Percentiles rank a stretch among this genome's conserved stretches.
These are phyloP conservation scores for Floccularia luteovirens DNA, from an alignment of 768 basidiomycete genomes.

Conservation along the genomic window DNA sequence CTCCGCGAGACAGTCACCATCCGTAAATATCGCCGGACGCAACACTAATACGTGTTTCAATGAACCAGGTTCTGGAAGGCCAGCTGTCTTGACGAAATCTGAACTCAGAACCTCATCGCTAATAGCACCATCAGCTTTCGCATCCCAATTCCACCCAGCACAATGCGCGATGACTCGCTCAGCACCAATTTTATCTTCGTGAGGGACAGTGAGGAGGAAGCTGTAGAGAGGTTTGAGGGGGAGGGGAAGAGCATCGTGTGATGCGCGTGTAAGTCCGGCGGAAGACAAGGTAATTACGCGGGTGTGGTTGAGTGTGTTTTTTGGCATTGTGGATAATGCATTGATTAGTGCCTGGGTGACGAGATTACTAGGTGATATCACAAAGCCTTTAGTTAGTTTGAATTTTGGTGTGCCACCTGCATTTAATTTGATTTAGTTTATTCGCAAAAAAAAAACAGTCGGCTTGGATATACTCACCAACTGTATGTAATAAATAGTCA, in stretches of 20 bases:
- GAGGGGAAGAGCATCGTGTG: constrained; percentile 36
- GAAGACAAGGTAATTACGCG: constrained; percentile 46
- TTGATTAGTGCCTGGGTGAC: constrained; percentile 49
- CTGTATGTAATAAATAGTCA: constrained; percentile 52
- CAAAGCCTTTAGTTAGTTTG: constrained; percentile 34
- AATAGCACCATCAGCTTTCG: constrained; percentile 24
- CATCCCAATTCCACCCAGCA: constrained; percentile 42
- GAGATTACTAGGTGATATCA: constrained; percentile 42
- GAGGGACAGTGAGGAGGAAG: constrained; percentile 32
- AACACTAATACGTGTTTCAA: constrained; percentile 40
- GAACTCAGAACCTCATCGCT: constrained; percentile 28
- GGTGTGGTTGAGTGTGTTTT: constrained; percentile 21
- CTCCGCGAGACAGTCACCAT: constrained; percentile 5
- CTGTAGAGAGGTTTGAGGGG: constrained; percentile 38
- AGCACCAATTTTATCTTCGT: constrained; percentile 53
- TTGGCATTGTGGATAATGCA: constrained; percentile 44
- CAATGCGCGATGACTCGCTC: constrained; percentile 44
- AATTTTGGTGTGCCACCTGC: constrained; percentile 36
- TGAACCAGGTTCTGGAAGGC: constrained; percentile 32
- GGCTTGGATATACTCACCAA: constrained; percentile 39
- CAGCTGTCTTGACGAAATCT: constrained; percentile 31
- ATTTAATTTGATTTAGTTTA: background rate
- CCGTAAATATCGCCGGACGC: constrained; percentile 6
- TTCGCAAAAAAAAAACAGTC: constrained; percentile 10
- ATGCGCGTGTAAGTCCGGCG: constrained; percentile 35